phyloP scores from a whole-genome alignment of 192 early-diverging fungal species.

The Diversispora epigaea region DNA sequence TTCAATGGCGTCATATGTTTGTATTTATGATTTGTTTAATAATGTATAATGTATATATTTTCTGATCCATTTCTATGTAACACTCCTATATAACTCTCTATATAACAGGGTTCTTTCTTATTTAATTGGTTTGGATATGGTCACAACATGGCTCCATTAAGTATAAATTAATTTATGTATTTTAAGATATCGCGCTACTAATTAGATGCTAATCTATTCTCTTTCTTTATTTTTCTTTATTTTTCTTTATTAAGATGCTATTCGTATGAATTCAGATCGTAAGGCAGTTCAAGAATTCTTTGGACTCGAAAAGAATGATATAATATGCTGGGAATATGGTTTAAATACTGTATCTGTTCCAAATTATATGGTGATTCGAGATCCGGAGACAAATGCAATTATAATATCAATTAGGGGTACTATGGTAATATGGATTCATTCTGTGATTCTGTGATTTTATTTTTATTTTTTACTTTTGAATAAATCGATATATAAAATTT shows the following conservation, averaged over 20 bases:
- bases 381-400: conserved; percentile 42
- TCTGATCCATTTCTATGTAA: neutral
- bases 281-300: conserved; percentile 45
- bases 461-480: no score
- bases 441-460: neutral
- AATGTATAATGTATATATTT: no score
- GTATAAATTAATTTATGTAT: neutral
- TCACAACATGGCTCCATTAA: conserved; percentile 1
- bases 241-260: conserved; percentile 36
- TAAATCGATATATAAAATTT: no score
- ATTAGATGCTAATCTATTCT: neutral
- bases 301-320: conserved; percentile 43
- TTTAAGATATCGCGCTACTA: neutral
- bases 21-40: conserved; percentile 7
- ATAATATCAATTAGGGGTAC: conserved; percentile 45
- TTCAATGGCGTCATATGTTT: conserved; percentile 46
- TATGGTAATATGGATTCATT: conserved; percentile 33
- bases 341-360: conserved; percentile 41
- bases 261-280: conserved; percentile 42
- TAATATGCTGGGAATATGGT: conserved; percentile 47
- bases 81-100: no score
- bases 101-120: conserved; percentile 23
- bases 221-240: no score
- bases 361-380: conserved; percentile 43
- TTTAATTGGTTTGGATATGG: conserved; percentile 30